Evolutionary conservation across 495 filamentous ascomycete species (phyloP).

Genomic region (Aspergillus nanangensis): DNA sequence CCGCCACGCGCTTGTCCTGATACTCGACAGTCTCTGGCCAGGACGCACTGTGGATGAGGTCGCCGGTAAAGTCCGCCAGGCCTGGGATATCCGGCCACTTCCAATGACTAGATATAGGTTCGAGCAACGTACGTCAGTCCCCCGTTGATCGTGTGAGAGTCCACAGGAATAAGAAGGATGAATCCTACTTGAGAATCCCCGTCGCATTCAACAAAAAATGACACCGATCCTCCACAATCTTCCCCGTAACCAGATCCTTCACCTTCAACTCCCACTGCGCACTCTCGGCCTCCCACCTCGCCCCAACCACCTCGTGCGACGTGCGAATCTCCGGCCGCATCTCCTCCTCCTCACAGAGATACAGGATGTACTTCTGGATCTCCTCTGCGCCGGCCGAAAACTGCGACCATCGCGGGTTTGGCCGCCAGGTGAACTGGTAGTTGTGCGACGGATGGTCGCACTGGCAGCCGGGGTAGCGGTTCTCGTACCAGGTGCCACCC

Average conservation of each 20-base stretch:
- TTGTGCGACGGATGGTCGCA: conserved; percentile 54
- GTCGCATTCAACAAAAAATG: conserved; percentile 1
- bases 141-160: no score
- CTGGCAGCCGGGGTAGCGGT: conserved; percentile 50
- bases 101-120: background rate
- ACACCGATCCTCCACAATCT: conserved; percentile 1
- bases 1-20: background rate
- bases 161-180: no score
- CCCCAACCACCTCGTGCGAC: conserved; percentile 1
- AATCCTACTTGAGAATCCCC: background rate
- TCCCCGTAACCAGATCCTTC: background rate
- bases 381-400: background rate
- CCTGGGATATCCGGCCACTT: conserved; percentile 4
- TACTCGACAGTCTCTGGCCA: background rate
- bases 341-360: background rate
- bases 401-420: conserved; percentile 4
- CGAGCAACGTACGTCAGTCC: background rate
- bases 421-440: conserved; percentile 21
- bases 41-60: background rate
- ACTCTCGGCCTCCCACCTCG: conserved; percentile 3
- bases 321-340: background rate
- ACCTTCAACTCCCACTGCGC: conserved; percentile 1
- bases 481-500: conserved; percentile 58
- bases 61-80: background rate
- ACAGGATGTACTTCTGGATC: conserved; percentile 4